Evolutionary conservation across 164 flowering plant species (phyloP).

Genomic region (Piper betle): DNA sequence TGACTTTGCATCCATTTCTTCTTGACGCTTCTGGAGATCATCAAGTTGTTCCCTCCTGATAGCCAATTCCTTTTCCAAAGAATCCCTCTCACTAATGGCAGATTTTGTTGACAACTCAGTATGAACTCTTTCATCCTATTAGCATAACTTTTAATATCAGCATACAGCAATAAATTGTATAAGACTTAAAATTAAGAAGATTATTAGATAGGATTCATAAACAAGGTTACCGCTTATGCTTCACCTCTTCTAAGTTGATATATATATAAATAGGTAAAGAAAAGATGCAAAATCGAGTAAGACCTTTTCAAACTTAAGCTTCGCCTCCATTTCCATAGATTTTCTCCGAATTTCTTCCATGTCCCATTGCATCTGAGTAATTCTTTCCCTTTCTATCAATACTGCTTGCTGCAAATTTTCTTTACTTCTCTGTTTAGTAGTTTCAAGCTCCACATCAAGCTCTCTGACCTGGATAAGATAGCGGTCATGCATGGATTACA

Average conservation of each 20-base stretch:
- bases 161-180: too few relatives aligned
- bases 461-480: slow-evolving; percentile 65
- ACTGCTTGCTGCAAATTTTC: slow-evolving; percentile 89
- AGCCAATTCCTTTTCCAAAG: slow-evolving; percentile 49
- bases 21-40: slow-evolving; percentile 41
- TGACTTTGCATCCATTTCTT: slow-evolving; percentile 68
- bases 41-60: slow-evolving; percentile 48
- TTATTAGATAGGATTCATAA: too few relatives aligned
- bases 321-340: slow-evolving; percentile 70
- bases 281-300: background rate
- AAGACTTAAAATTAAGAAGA: too few relatives aligned
- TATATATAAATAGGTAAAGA: slow-evolving; percentile 30
- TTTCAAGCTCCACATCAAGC: slow-evolving; percentile 91
- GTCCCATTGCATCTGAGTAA: slow-evolving; percentile 96
- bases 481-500: background rate
- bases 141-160: background rate
- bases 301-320: slow-evolving; percentile 66
- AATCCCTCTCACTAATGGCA: slow-evolving; percentile 30
- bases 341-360: slow-evolving; percentile 90
- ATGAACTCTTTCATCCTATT: slow-evolving; percentile 41
- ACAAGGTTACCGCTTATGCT: too few relatives aligned
- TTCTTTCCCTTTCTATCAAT: slow-evolving; percentile 72
- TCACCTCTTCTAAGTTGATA: background rate
- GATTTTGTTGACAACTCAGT: slow-evolving; percentile 23
- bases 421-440: slow-evolving; percentile 65